Evolutionary conservation across 2,329 filamentous ascomycete genomes (phyloP).

Genomic region (Setomelanomma holmii): DNA sequence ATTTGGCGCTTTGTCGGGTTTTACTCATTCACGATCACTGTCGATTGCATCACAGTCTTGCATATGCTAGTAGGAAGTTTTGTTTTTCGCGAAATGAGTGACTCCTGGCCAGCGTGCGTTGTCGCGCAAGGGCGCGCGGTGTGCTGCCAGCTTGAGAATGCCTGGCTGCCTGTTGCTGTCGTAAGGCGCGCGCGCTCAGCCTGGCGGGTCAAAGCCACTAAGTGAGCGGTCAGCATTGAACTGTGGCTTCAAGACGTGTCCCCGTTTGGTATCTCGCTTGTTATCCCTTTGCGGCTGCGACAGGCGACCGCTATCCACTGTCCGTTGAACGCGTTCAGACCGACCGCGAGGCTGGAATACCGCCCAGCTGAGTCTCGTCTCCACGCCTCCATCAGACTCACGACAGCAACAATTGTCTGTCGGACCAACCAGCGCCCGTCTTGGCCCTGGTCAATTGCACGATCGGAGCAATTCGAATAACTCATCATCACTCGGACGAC

Average conservation of each 20-base stretch:
- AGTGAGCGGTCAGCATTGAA: conserved; percentile 32
- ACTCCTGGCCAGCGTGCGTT: conserved; percentile 12
- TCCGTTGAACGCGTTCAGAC: background rate
- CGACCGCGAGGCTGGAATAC: conserved; percentile 7
- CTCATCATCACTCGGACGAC: conserved; percentile 25
- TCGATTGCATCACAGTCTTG: conserved; percentile 20
- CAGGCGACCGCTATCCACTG: background rate
- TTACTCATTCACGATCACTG: conserved; percentile 24
- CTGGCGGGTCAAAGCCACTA: conserved; percentile 23
- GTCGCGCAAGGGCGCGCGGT: conserved; percentile 15
- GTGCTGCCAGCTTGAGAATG: conserved; percentile 17
- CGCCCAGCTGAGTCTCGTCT: conserved; percentile 3
- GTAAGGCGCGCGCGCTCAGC: conserved; percentile 26
- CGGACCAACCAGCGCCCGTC: conserved; percentile 3
- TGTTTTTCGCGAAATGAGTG: conserved; percentile 4
- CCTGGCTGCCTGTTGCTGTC: conserved; percentile 32
- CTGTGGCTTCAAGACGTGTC: conserved; percentile 33
- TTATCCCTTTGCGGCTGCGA: background rate
- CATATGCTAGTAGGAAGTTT: conserved; percentile 3
- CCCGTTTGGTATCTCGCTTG: conserved; percentile 17
- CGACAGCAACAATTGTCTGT: conserved; percentile 6
- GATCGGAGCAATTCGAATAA: background rate
- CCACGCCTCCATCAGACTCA: conserved; percentile 5
- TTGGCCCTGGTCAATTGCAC: background rate
- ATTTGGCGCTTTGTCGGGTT: conserved; percentile 16